Evolutionary conservation across 495 filamentous ascomycete species (phyloP).

Genomic region (Pseudoneurospora amorphoporcata): DNA sequence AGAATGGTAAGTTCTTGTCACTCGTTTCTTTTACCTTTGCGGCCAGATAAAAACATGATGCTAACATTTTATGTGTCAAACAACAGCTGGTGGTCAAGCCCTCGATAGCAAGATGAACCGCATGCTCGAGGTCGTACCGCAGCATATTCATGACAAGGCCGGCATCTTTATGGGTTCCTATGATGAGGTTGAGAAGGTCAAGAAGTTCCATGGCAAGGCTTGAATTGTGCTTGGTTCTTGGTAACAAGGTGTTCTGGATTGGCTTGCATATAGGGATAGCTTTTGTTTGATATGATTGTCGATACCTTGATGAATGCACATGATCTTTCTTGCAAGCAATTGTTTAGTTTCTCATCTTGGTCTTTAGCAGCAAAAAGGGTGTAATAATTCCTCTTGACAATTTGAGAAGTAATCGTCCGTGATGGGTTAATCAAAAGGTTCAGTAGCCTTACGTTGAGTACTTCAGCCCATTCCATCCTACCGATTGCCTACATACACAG

Average conservation of each 20-base stretch:
- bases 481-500: no score
- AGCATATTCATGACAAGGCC: constrained; percentile 89
- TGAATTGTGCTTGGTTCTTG: not conserved
- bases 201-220: constrained; percentile 40
- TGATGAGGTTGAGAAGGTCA: constrained; percentile 93
- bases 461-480: not conserved
- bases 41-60: not conserved
- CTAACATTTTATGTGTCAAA: constrained; percentile 6
- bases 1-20: constrained; percentile 63
- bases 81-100: constrained; percentile 74
- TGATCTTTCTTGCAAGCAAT: not conserved
- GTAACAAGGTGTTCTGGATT: not conserved
- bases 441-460: not conserved
- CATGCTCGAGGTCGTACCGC: constrained; percentile 81
- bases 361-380: no score
- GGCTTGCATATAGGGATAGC: not conserved
- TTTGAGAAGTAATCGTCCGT: not conserved
- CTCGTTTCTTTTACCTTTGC: not conserved
- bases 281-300: not conserved
- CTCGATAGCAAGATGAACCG: constrained; percentile 80
- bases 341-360: not conserved
- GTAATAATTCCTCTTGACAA: no score
- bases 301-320: not conserved
- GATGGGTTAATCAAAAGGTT: not conserved
- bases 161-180: constrained; percentile 94